These are phyloP conservation scores for Cutaneotrichosporon spelunceum DNA, from an alignment of 1,284 basidiomycete genomes.

Conservation along the genomic window DNA sequence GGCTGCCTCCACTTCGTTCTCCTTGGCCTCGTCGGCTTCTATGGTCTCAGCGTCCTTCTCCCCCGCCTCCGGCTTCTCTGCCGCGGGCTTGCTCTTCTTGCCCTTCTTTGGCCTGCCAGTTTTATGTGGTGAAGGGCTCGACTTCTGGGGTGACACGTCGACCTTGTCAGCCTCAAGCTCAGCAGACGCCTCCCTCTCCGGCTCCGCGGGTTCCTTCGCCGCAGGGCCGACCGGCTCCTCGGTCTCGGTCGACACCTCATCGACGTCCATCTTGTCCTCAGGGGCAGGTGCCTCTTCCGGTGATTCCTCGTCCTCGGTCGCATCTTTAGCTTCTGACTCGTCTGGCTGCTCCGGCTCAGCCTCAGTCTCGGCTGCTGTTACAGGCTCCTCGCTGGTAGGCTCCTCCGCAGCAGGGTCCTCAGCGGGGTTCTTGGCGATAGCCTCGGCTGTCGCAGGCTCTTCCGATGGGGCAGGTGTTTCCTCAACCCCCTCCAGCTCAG, in stretches of 20 bases:
- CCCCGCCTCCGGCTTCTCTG: slow-evolving; percentile 11
- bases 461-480: background rate
- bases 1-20: background rate
- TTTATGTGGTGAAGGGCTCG: slow-evolving; percentile 18
- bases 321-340: background rate
- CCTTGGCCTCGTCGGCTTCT: slow-evolving; percentile 5
- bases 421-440: background rate
- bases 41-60: slow-evolving; percentile 4
- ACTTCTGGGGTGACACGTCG: slow-evolving; percentile 4
- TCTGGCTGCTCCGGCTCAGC: slow-evolving; percentile 8
- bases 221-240: too few species aligned
- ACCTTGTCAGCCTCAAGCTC: slow-evolving; percentile 6
- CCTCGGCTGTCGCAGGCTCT: slow-evolving; percentile 9
- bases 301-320: background rate
- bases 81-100: slow-evolving; percentile 3
- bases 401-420: background rate
- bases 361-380: slow-evolving; percentile 20
- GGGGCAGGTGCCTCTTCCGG: background rate
- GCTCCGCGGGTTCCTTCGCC: background rate
- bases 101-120: slow-evolving; percentile 12
- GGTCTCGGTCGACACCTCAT: background rate
- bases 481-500: background rate
- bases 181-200: background rate
- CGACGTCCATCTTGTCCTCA: slow-evolving; percentile 15
- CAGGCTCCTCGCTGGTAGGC: background rate